These are phyloP conservation scores for Gloeopeniophorella convolvens DNA, from an alignment of 768 basidiomycete genomes.

Conservation along the genomic window DNA sequence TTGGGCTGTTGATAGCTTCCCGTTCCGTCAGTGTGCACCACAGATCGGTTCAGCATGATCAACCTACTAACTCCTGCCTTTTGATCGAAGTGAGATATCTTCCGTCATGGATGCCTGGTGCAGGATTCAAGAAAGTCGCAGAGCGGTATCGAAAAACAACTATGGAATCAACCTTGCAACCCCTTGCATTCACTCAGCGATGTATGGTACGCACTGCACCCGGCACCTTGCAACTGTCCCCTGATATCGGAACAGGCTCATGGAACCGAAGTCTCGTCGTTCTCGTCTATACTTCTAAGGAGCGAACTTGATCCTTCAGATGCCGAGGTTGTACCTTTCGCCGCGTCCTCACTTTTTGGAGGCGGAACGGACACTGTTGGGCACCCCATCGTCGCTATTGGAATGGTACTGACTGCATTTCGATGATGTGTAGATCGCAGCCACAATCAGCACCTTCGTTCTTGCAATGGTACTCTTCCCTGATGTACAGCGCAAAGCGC, in stretches of 20 bases:
- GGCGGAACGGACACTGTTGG: constrained; percentile 16
- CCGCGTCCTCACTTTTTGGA: constrained; percentile 6
- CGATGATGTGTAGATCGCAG: constrained; percentile 5
- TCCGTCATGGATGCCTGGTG: constrained; percentile 23
- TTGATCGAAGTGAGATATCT: constrained; percentile 17
- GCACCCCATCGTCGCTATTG: too few species aligned
- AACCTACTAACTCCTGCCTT: too few species aligned
- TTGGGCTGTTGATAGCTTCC: constrained; percentile 10
- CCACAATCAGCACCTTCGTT: constrained; percentile 17
- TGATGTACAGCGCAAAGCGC: constrained; percentile 23
- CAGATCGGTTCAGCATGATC: neutral
- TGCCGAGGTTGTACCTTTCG: neutral
- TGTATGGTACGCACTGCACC: constrained; percentile 13
- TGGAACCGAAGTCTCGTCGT: constrained; percentile 1
- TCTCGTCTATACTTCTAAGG: neutral
- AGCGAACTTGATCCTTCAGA: neutral
- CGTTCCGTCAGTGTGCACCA: neutral
- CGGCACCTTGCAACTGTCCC: neutral
- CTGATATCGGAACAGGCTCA: neutral
- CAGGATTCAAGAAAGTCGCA: constrained; percentile 17
- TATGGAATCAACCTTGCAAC: constrained; percentile 10
- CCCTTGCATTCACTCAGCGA: constrained; percentile 17
- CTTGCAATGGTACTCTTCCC: constrained; percentile 21
- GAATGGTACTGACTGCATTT: neutral
- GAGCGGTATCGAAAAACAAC: constrained; percentile 2